Base-by-base conservation (phyloP, 805 yeast species). In the Candida dendrica region DNA sequence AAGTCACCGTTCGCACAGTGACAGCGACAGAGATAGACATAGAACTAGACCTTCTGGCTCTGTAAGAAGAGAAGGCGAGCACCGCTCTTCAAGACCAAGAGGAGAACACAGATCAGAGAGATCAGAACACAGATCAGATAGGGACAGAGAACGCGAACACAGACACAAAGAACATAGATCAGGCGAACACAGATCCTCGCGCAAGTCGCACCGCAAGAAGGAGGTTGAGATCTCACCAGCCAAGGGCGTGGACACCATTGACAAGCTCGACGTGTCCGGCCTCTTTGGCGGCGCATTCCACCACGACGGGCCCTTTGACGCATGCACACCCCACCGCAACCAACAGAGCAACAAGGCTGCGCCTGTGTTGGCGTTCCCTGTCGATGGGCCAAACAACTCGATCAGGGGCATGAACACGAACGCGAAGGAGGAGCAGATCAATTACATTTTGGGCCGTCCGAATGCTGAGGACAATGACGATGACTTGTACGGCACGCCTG, bases 221-320 rank as follows among this genome's bases (percentile, higher is more conserved):
- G 71, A 44, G 69, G 66, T 56, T 66, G 66, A 55, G 70, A 42
- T 42, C 10, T 34, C 44, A 2, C 61, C 77, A 50, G 74, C 89
- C 13, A 79, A 81, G 52, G 85, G 89, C 51, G 81, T 90, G 42
- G 98, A 91, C 57, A 87, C 95, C 4, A 93, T 93, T 52, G 98
- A 93, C 66, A 86, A 86, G 63, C 72, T 93, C 55, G 98, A 93
- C 62, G 98, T 91, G 37, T 90, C 97, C 11, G 97, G 96, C 1
- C 74, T 90, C 47, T 90, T 86, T 59, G 97, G 96, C 20, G 87
- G 88, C 15, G 87, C 95, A 2, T 93, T 93, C 73, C 98, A 93
- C 63, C 98, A 93, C 63, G 98, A 93, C 65, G 98, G 98, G 11
- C 98, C 98, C 14, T 93, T 93, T 60, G 98, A 93, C 61, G 98